Percentiles rank a stretch among this genome's conserved stretches.
Evolutionary conservation across 2,329 filamentous ascomycete species (phyloP).

Genomic region (Rutstroemia sp.): DNA sequence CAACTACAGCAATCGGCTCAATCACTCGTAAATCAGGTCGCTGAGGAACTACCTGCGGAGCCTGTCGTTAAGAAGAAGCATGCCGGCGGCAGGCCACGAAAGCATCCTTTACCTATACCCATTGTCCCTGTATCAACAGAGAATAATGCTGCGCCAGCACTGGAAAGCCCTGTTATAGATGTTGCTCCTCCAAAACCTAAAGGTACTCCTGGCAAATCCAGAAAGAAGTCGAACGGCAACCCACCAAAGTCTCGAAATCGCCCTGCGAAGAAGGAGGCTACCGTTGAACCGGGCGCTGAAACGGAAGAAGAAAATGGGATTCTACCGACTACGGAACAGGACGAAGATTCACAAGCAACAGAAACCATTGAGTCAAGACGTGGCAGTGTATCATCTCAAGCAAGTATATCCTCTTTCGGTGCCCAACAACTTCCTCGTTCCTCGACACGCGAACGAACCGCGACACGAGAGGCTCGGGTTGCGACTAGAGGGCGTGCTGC

Average conservation of each 20-base stretch:
- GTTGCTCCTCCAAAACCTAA: neutral
- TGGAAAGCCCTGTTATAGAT: neutral
- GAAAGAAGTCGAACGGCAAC: constrained; percentile 10
- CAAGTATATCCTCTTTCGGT: constrained; percentile 12
- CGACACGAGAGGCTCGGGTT: constrained; percentile 8
- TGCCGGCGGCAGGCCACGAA: constrained; percentile 17
- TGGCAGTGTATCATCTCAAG: constrained; percentile 17
- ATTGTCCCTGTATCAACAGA: neutral
- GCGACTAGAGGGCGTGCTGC: neutral
- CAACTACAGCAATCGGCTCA: constrained; percentile 23
- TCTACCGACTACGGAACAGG: constrained; percentile 21
- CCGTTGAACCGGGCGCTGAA: constrained; percentile 2
- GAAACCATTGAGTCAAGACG: constrained; percentile 16
- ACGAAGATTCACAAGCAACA: constrained; percentile 15
- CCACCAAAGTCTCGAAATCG: constrained; percentile 10
- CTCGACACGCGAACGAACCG: constrained; percentile 12
- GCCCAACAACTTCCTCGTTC: constrained; percentile 12
- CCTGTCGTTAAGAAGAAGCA: constrained; percentile 16
- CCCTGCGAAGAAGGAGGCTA: constrained; percentile 13
- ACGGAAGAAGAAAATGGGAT: constrained; percentile 16
- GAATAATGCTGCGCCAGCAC: neutral
- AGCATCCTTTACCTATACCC: constrained; percentile 7
- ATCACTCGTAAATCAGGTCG: constrained; percentile 18
- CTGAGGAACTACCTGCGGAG: constrained; percentile 1
- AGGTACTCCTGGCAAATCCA: constrained; percentile 9